Evolutionary conservation across 352 stramenopile genomes (phyloP).

Genomic region (Globisporangium recalcitrans): DNA sequence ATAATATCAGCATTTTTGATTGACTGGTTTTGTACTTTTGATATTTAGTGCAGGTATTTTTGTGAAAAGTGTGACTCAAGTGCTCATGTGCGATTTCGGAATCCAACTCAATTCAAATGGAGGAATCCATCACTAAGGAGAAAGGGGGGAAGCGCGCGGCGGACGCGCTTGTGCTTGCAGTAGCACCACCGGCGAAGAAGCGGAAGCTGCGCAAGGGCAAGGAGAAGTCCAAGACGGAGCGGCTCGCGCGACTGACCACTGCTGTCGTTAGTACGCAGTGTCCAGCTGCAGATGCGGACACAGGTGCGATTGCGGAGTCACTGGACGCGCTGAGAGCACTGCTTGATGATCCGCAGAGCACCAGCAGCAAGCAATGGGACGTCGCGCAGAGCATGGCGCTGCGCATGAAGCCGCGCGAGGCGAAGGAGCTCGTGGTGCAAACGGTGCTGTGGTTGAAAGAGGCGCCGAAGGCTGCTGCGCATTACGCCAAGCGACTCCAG

Average conservation of each 20-base stretch:
- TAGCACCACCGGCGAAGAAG: constrained; percentile 8
- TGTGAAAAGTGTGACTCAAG: neutral
- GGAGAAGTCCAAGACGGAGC: constrained; percentile 32
- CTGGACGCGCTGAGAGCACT: constrained; percentile 6
- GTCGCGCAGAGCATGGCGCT: constrained; percentile 47
- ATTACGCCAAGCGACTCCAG: constrained; percentile 60
- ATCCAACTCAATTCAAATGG: neutral
- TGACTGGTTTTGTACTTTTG: neutral
- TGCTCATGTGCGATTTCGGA: neutral
- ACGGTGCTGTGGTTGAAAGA: constrained; percentile 33
- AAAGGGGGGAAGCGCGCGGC: neutral
- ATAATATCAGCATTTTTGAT: too few species aligned
- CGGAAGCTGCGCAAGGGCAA: constrained; percentile 26
- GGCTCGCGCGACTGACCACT: constrained; percentile 11
- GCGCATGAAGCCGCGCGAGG: constrained; percentile 29
- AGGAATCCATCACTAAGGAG: neutral
- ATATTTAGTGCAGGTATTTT: neutral
- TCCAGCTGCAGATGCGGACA: neutral
- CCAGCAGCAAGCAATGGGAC: constrained; percentile 41
- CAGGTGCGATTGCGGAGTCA: neutral
- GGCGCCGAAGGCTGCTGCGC: constrained; percentile 46
- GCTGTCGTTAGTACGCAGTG: neutral
- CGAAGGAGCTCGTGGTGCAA: constrained; percentile 32
- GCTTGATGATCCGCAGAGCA: constrained; percentile 6
- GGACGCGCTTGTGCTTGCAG: neutral